phyloP scores from a whole-genome alignment of 225 moss, liverwort and hornwort genomes.

The Sphagnum tenellum region DNA sequence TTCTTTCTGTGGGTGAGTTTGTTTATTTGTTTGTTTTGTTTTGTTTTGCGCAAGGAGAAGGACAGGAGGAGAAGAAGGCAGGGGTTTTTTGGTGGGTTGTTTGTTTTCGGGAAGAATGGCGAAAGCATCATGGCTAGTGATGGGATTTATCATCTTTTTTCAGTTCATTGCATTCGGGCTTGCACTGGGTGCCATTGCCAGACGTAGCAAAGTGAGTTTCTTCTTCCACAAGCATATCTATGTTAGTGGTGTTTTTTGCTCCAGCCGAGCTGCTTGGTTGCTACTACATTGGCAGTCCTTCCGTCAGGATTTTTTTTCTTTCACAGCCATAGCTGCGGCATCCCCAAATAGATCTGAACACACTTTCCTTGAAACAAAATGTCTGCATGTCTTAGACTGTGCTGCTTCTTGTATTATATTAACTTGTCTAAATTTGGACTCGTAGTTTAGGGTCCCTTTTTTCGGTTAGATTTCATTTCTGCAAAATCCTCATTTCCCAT shows the following conservation, averaged over 20 bases:
- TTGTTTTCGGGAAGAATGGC: constrained; percentile 13
- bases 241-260: no score
- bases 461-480: no score
- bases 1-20: background rate
- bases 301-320: background rate
- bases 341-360: background rate
- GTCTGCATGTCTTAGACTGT: background rate
- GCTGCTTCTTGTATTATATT: background rate
- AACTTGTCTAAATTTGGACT: no score
- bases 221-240: background rate
- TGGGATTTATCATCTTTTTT: constrained; percentile 18
- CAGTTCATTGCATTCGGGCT: constrained; percentile 27
- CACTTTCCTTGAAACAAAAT: background rate
- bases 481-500: no score
- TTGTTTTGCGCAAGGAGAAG: background rate
- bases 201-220: constrained; percentile 25
- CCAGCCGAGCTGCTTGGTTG: no score
- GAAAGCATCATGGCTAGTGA: constrained; percentile 10
- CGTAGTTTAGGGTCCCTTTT: no score
- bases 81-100: no score
- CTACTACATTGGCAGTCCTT: background rate
- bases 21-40: background rate
- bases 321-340: background rate
- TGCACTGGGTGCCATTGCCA: constrained; percentile 25
- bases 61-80: background rate